Conservation (phyloP, 352 stramenopile species). For the Phytophthora macrochlamydospora region DNA sequence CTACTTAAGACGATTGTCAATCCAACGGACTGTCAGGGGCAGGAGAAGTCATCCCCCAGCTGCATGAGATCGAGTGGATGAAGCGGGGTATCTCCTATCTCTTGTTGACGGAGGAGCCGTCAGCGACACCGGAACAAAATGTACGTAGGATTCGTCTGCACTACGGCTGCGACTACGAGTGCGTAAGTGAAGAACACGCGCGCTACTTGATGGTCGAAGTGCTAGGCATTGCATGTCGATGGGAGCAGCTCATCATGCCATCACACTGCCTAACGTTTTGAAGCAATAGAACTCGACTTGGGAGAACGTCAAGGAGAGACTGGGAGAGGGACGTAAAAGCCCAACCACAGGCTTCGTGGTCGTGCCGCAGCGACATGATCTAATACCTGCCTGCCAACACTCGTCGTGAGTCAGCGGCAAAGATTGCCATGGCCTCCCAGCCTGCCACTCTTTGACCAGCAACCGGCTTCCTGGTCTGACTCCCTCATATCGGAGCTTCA, state of each 20-base stretch:
- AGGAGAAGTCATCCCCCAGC: conserved; percentile 10
- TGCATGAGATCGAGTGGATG: conserved; percentile 54
- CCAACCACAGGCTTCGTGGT: not conserved
- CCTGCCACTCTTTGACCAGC: conserved; percentile 5
- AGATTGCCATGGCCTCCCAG: not conserved
- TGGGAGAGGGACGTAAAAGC: not conserved
- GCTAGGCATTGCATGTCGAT: conserved; percentile 44
- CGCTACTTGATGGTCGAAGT: conserved; percentile 52
- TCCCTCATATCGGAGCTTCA: not conserved
- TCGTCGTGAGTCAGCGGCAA: not conserved
- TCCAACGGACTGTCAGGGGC: conserved; percentile 26
- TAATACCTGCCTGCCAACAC: not conserved
- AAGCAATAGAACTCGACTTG: conserved; percentile 2
- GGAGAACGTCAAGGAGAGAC: not conserved
- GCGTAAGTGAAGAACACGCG: conserved; percentile 46
- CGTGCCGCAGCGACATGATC: too few species aligned
- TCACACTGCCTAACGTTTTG: conserved; percentile 38
- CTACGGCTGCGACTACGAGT: conserved; percentile 52
- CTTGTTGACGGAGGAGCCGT: conserved; percentile 35
- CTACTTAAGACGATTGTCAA: conserved; percentile 55
- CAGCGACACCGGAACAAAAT: conserved; percentile 1
- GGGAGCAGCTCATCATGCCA: conserved; percentile 43
- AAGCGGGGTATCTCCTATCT: conserved; percentile 52
- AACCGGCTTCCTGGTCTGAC: conserved; percentile 3
- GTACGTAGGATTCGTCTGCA: conserved; percentile 32